Conservation (phyloP, 352 stramenopile genomes). For the Phytophthora fragariae region DNA sequence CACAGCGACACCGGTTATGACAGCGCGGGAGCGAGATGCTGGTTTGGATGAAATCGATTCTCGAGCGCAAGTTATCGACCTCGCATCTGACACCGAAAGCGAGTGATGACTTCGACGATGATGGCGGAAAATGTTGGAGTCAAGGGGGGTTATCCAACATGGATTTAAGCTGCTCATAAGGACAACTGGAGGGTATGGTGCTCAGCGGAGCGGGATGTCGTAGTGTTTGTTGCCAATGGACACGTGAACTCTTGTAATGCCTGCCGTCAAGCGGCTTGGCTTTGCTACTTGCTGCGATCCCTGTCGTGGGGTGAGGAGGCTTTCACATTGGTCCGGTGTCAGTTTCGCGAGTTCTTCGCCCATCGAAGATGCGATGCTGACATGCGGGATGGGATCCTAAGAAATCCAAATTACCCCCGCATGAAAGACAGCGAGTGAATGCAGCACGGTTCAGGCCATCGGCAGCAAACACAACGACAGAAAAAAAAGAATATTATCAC, state of each 20-base stretch:
- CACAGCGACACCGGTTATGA: conserved; percentile 15
- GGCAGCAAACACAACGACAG: conserved; percentile 54
- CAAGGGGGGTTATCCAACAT: background rate
- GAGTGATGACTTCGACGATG: conserved; percentile 32
- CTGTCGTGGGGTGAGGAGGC: conserved; percentile 22
- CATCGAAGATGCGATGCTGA: conserved; percentile 79
- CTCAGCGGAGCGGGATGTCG: conserved; percentile 64
- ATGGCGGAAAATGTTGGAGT: background rate
- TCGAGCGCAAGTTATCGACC: conserved; percentile 49
- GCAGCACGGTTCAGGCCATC: conserved; percentile 34
- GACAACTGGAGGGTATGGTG: conserved; percentile 3
- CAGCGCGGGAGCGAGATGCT: conserved; percentile 20
- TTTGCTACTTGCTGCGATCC: conserved; percentile 27
- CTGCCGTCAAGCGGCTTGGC: conserved; percentile 31
- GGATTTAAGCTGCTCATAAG: conserved; percentile 6
- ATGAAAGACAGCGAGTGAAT: conserved; percentile 7
- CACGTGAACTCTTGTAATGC: conserved; percentile 56
- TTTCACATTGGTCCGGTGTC: conserved; percentile 48
- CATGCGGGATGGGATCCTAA: conserved; percentile 81
- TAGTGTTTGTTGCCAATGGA: conserved; percentile 89
- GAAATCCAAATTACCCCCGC: conserved; percentile 10
- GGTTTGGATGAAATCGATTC: conserved; percentile 19
- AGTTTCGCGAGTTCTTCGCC: conserved; percentile 57
- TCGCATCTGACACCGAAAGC: conserved; percentile 62
- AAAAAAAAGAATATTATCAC: conserved; percentile 33